Evolutionary conservation across 78 protist species (phyloP).

Genomic region (Pigoraptor vietnamica): DNA sequence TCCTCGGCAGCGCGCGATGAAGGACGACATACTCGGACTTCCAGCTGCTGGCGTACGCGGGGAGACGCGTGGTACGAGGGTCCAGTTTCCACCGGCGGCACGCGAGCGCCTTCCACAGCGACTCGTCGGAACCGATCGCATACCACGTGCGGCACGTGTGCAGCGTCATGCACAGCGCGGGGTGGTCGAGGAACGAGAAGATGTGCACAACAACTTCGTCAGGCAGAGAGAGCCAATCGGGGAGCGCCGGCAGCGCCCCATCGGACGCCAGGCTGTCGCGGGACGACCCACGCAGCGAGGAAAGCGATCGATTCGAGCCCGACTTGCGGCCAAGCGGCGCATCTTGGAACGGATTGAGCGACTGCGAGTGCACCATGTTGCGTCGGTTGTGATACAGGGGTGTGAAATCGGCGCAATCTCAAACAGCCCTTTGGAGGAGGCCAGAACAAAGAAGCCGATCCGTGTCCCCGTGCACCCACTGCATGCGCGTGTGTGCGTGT

Average conservation of each 20-base stretch:
- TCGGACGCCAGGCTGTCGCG: neutral
- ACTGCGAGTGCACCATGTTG: neutral
- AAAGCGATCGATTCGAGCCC: neutral
- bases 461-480: too few species aligned
- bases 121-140: neutral
- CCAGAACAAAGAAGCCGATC: too few species aligned
- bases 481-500: too few species aligned
- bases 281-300: neutral
- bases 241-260: too few species aligned
- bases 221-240: neutral
- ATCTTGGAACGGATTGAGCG: neutral
- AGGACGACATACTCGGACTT: neutral
- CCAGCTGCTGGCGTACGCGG: neutral
- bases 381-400: neutral
- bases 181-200: neutral
- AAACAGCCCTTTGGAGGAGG: too few species aligned
- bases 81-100: neutral
- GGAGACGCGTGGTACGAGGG: neutral
- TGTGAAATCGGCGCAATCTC: too few species aligned
- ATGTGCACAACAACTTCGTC: neutral
- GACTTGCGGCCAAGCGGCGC: neutral
- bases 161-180: neutral
- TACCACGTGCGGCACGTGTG: neutral
- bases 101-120: neutral
- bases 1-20: neutral